Evolutionary conservation across 1,139 yeast species (phyloP).

Genomic region (Nakaseomyces delphensis): DNA sequence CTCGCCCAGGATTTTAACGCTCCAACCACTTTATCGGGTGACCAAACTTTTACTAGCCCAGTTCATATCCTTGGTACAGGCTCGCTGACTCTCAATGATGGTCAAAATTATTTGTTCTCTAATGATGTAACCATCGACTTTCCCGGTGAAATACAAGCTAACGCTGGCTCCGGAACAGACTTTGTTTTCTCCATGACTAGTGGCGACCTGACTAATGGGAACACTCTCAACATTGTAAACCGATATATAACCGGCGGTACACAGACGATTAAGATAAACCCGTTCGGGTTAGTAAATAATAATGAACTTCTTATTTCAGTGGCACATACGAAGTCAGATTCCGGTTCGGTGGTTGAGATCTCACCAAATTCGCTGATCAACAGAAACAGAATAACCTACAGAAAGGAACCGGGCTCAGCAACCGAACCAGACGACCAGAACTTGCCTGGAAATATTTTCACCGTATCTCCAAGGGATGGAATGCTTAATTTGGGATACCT

Average conservation of each 20-base stretch:
- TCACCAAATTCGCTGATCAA: not conserved
- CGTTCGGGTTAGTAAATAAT: not conserved
- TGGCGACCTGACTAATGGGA: not conserved
- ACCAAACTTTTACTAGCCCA: not conserved
- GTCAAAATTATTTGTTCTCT: not conserved
- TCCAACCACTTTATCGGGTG: not conserved
- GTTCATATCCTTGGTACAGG: slow-evolving; percentile 1
- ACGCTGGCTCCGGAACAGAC: not conserved
- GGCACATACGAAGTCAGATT: slow-evolving; percentile 1
- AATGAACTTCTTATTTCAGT: not conserved
- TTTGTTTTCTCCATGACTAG: not conserved
- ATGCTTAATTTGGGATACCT: not conserved
- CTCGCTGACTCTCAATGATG: not conserved
- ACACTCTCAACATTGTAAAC: not conserved
- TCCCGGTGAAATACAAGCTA: not conserved
- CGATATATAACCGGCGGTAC: not conserved
- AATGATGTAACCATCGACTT: not conserved
- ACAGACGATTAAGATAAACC: not conserved
- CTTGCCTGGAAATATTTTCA: slow-evolving; percentile 1
- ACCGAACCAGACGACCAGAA: not conserved
- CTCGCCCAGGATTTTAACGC: not conserved
- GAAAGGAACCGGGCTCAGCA: not conserved
- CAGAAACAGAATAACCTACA: not conserved
- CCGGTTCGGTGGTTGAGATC: not conserved
- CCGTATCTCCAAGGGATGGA: not conserved